These are phyloP conservation scores for Limonium bicolor DNA, from an alignment of 148 eudicot species.

Conservation along the genomic window DNA sequence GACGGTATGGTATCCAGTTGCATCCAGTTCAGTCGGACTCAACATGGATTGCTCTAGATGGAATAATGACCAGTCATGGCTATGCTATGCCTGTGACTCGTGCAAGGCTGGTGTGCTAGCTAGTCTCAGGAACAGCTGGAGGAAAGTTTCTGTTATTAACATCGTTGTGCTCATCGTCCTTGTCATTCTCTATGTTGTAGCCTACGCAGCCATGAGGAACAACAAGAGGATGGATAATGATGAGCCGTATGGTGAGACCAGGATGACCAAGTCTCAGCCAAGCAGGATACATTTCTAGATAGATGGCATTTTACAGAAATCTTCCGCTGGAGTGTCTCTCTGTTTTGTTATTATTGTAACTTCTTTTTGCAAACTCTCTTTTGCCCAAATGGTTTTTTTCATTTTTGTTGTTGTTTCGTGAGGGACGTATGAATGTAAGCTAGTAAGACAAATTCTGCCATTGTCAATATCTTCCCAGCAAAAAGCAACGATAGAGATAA, in stretches of 20 bases:
- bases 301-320: too few relatives aligned
- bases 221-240: constrained; percentile 74
- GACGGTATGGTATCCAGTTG: constrained; percentile 42
- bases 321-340: too few relatives aligned
- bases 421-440: too few relatives aligned
- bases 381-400: too few relatives aligned
- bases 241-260: constrained; percentile 67
- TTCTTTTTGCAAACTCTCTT: too few relatives aligned
- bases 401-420: too few relatives aligned
- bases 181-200: constrained; percentile 61
- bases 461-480: too few relatives aligned
- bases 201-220: constrained; percentile 69
- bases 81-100: constrained; percentile 67
- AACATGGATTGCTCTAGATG: constrained; percentile 44
- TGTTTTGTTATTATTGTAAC: too few relatives aligned
- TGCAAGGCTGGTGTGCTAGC: constrained; percentile 94
- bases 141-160: constrained; percentile 76
- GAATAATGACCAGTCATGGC: constrained; percentile 58
- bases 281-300: constrained; percentile 48
- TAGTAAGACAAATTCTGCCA: too few relatives aligned
- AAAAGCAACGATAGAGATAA: too few relatives aligned
- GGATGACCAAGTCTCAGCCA: constrained; percentile 85
- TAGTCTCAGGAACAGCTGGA: constrained; percentile 82
- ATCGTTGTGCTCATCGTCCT: constrained; percentile 64
- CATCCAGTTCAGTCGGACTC: constrained; percentile 23